Evolutionary conservation across 2,329 filamentous ascomycete genomes (phyloP).

Genomic region (Claviceps sp.): DNA sequence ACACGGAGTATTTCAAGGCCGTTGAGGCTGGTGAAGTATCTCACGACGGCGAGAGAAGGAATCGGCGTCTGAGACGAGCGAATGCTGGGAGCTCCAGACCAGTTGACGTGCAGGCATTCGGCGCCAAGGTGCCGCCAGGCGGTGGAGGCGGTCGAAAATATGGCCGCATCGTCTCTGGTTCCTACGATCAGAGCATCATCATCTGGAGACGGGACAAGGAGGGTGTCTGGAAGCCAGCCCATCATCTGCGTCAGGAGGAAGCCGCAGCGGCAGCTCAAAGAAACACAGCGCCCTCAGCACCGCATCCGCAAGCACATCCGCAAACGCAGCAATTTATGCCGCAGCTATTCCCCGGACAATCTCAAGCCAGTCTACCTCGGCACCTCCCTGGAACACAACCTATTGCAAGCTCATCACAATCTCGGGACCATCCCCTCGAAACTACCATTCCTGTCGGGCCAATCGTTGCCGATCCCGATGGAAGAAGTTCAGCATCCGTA

Average conservation of each 20-base stretch:
- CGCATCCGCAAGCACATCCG: not conserved
- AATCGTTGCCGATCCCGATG: slow-evolving; percentile 1
- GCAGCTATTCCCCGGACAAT: not conserved
- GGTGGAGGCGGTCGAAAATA: slow-evolving; percentile 82
- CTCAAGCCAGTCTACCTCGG: not conserved
- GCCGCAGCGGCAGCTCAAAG: slow-evolving; percentile 39
- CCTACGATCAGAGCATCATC: slow-evolving; percentile 90
- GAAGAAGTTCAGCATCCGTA: slow-evolving; percentile 9
- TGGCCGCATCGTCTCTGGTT: slow-evolving; percentile 91
- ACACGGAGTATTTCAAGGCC: slow-evolving; percentile 56
- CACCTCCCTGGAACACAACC: not conserved
- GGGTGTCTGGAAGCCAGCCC: slow-evolving; percentile 70
- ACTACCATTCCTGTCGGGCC: not conserved
- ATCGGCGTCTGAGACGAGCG: slow-evolving; percentile 27
- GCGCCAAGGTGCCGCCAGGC: slow-evolving; percentile 78
- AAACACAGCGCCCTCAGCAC: slow-evolving; percentile 8
- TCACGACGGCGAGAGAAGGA: slow-evolving; percentile 19
- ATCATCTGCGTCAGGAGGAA: slow-evolving; percentile 63
- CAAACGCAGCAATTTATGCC: not conserved
- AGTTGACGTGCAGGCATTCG: slow-evolving; percentile 63
- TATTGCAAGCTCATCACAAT: not conserved
- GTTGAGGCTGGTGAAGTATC: slow-evolving; percentile 36
- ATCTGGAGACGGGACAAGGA: slow-evolving; percentile 83
- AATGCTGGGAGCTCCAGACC: slow-evolving; percentile 66
- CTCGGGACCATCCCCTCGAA: not conserved